Conservation (phyloP, 2,329 filamentous ascomycete species). For the Spiromastix sp. region DNA sequence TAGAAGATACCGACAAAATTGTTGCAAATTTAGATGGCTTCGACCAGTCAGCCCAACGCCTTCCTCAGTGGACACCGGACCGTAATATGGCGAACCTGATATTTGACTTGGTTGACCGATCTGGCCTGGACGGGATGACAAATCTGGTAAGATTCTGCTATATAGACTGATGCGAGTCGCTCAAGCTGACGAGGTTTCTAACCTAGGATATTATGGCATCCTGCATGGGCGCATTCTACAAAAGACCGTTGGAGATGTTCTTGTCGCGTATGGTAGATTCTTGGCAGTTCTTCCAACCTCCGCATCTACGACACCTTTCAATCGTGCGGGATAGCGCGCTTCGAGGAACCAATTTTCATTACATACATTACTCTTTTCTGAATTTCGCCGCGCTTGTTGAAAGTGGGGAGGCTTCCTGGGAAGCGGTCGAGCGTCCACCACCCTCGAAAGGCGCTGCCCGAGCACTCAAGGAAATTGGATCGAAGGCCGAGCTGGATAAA, state of each 20-base stretch:
- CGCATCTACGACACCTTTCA: conserved; percentile 45
- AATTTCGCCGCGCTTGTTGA: conserved; percentile 46
- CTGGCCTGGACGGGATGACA: conserved; percentile 40
- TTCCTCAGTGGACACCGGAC: conserved; percentile 47
- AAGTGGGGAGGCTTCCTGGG: conserved; percentile 41
- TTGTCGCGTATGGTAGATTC: conserved; percentile 43
- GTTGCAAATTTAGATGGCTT: conserved; percentile 15
- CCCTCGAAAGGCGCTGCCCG: conserved; percentile 17
- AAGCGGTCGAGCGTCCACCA: conserved; percentile 35
- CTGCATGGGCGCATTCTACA: conserved; percentile 42
- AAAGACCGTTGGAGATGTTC: conserved; percentile 43
- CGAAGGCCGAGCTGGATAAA: conserved; percentile 29
- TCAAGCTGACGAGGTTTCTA: conserved; percentile 5
- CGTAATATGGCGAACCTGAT: conserved; percentile 42
- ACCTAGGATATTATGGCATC: conserved; percentile 30
- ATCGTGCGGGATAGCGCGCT: conserved; percentile 45
- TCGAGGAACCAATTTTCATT: conserved; percentile 38
- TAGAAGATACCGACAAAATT: background rate
- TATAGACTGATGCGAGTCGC: background rate
- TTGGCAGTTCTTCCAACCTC: conserved; percentile 50
- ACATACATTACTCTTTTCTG: conserved; percentile 43
- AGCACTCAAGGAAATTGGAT: conserved; percentile 21
- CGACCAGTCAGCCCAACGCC: conserved; percentile 24
- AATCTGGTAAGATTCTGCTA: conserved; percentile 27
- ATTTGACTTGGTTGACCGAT: conserved; percentile 37